Evolutionary conservation across 306 rosid species (phyloP), one percentile per base, ranked within the genome.

Genomic region (Malus sieversii): DNA sequence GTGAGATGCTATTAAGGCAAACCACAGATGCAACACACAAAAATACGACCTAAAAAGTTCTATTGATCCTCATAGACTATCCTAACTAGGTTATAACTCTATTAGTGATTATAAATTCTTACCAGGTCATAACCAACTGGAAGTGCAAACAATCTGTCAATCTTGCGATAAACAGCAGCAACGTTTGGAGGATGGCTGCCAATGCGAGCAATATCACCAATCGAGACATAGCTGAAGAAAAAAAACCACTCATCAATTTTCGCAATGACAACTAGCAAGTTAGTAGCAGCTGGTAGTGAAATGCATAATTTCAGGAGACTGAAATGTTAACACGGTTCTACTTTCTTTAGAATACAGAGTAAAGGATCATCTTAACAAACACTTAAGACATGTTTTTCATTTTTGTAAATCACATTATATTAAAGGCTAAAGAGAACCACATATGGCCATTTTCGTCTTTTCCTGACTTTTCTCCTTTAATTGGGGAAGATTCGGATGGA

Each of bases 71-170:
- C 25, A 14, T 10, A 46, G 25, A 51, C 48, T 30, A 30, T 9
- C 70, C 5, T 48, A 22, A n/a, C 38, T 20, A 64, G 32, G 44
- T 3, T 13, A 48, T 45, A 48, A 10, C 12, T 40, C 35, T 14
- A 71, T 29, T 48, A 15, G 55, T 20, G 18, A 60, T 30, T 11
- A 51, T 29, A 78, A 35, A 32, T 84, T 70, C 95, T 86, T 86
- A 95, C 99, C 93, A 95, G 89, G 79, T 95, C 99, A 79, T 89
- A 95, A 29, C 99, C 99, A 70, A 88, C 33, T 4, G 99, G 99
- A 80, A 65, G 89, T 71, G 88, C 86, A 66, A 92, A 95, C 80
- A 69, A 60, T 80, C 84, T 86, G 80, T 90, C 97, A 70, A 86
- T 73, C 63, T 92, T 84, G 75, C 87, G 91, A 81, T 95, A 95